Evolutionary conservation across 1,139 yeast genomes (phyloP).

Genomic region (Taphrina communis): DNA sequence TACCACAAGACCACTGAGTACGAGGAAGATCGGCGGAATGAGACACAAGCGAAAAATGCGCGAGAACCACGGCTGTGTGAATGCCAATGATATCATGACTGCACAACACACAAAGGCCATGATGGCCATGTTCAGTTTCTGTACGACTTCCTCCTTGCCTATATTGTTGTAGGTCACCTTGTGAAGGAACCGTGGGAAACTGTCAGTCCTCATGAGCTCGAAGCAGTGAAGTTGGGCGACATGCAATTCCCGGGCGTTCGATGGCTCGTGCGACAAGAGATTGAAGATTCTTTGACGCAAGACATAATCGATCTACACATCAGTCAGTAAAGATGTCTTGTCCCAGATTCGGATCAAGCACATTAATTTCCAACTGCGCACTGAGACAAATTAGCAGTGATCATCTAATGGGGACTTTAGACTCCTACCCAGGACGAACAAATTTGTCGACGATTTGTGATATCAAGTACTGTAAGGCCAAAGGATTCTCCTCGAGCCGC

Average conservation of each 20-base stretch:
- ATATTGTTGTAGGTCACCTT: conserved; percentile 17
- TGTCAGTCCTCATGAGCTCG: conserved; percentile 6
- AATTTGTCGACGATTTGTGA: conserved; percentile 8
- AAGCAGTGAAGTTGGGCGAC: conserved; percentile 22
- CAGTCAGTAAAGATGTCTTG: conserved; percentile 8
- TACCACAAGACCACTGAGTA: conserved; percentile 2
- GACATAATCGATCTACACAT: conserved; percentile 7
- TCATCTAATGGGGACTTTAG: too few species aligned
- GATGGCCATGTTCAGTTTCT: conserved; percentile 8
- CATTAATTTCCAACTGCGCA: conserved; percentile 7
- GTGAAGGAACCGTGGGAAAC: conserved; percentile 19
- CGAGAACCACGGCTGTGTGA: conserved; percentile 21
- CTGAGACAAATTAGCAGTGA: neutral
- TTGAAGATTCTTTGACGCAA: neutral
- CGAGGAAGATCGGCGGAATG: neutral
- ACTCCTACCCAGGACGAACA: conserved; percentile 9
- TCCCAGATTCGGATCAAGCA: neutral
- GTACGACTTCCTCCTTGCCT: conserved; percentile 12
- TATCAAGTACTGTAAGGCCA: conserved; percentile 8
- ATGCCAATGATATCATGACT: conserved; percentile 1
- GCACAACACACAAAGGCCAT: conserved; percentile 3
- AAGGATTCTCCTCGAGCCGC: neutral
- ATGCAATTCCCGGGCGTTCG: neutral
- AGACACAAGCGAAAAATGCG: conserved; percentile 6
- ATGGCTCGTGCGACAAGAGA: neutral